phyloP scores from a whole-genome alignment of 2,329 filamentous ascomycete genomes.

The Parastagonospora avenae region DNA sequence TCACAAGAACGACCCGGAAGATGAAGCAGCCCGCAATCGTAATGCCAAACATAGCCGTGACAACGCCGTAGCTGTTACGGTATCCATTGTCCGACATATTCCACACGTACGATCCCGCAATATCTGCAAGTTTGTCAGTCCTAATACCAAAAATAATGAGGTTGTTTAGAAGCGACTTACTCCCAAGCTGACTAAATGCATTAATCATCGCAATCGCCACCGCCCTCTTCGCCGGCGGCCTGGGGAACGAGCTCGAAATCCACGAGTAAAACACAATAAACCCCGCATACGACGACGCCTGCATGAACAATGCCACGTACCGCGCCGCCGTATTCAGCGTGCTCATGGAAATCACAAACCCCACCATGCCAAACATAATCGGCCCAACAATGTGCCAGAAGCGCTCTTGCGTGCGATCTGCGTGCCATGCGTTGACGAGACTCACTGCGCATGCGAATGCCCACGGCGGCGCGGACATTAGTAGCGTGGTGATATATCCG shows the following conservation, averaged over 20 bases:
- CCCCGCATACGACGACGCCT: constrained; percentile 47
- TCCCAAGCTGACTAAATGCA: constrained; percentile 49
- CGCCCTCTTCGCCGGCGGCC: constrained; percentile 65
- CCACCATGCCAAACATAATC: constrained; percentile 49
- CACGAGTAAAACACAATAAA: constrained; percentile 47
- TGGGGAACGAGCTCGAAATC: constrained; percentile 51
- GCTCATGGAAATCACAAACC: constrained; percentile 49
- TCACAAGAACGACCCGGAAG: constrained; percentile 34
- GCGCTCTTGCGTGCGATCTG: constrained; percentile 56
- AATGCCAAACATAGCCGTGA: constrained; percentile 67
- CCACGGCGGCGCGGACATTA: constrained; percentile 57
- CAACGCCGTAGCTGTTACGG: constrained; percentile 68
- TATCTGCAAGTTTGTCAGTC: constrained; percentile 11
- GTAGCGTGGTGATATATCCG: constrained; percentile 44
- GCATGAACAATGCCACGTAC: constrained; percentile 43
- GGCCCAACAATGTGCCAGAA: constrained; percentile 59
- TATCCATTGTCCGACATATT: constrained; percentile 63
- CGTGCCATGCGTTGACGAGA: constrained; percentile 58
- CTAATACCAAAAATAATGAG: too few relatives aligned
- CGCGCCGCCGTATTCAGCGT: constrained; percentile 37
- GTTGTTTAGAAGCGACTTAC: too few relatives aligned
- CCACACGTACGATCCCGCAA: constrained; percentile 68
- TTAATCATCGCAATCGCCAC: constrained; percentile 67
- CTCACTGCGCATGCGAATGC: constrained; percentile 53
- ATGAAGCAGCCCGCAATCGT: constrained; percentile 58